Conservation (phyloP, 495 filamentous ascomycete species). For the Bombardia bombarda region DNA sequence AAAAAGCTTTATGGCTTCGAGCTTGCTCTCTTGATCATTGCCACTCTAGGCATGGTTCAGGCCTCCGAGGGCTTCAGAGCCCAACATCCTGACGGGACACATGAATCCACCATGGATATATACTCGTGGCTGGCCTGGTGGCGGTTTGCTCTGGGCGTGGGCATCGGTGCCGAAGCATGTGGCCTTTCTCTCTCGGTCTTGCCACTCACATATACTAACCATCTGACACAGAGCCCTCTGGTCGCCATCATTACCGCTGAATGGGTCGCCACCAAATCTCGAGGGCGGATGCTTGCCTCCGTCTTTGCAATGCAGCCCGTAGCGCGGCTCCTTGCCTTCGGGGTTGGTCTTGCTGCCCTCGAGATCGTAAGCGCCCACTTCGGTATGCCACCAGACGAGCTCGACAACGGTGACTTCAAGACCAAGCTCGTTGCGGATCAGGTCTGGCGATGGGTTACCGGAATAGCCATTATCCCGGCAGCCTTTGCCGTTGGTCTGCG, state of each 20-base stretch:
- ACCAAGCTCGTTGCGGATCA: constrained; percentile 39
- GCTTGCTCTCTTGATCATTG: constrained; percentile 42
- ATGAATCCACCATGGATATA: constrained; percentile 38
- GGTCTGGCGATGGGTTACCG: constrained; percentile 62
- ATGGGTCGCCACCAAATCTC: constrained; percentile 45
- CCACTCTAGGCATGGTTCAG: constrained; percentile 45
- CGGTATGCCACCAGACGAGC: constrained; percentile 25
- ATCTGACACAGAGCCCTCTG: constrained; percentile 10
- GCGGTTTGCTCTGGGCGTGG: constrained; percentile 46
- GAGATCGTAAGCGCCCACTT: background rate
- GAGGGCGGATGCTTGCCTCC: constrained; percentile 53
- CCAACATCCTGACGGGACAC: constrained; percentile 19
- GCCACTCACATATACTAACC: background rate
- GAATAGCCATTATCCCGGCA: constrained; percentile 55
- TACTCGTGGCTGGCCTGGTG: constrained; percentile 49
- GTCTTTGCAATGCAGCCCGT: constrained; percentile 57
- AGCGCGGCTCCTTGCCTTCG: constrained; percentile 45
- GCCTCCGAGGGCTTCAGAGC: constrained; percentile 25
- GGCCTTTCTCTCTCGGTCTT: too few relatives aligned
- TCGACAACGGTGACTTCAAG: constrained; percentile 39
- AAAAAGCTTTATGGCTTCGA: constrained; percentile 55
- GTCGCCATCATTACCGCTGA: constrained; percentile 52
- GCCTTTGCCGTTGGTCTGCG: constrained; percentile 56
- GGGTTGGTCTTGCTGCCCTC: constrained; percentile 30
- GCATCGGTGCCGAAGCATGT: constrained; percentile 24